phyloP scores from a whole-genome alignment of 441 rosid genomes.

The Oxalis stricta region DNA sequence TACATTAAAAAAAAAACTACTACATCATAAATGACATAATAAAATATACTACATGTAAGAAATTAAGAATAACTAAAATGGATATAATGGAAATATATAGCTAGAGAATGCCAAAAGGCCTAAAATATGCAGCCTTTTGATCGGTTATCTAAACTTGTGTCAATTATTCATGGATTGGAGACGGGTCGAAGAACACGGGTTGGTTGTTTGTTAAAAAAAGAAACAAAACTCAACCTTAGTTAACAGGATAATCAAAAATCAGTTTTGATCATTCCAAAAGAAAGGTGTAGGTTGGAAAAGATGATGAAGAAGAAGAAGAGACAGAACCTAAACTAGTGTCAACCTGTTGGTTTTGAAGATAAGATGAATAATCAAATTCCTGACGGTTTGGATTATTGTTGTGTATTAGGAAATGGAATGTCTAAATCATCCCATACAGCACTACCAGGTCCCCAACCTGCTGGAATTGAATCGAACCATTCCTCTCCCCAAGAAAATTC shows the following conservation, averaged over 20 bases:
- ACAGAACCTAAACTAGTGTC: slow-evolving; percentile 16
- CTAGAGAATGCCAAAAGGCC: slow-evolving; percentile 21
- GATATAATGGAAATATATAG: too few species aligned
- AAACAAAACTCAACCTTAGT: slow-evolving; percentile 1
- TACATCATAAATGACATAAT: slow-evolving; percentile 5
- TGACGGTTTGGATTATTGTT: slow-evolving; percentile 24
- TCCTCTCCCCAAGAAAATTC: too few species aligned
- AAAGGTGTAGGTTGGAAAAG: slow-evolving; percentile 46
- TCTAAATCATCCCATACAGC: slow-evolving; percentile 93
- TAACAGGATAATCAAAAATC: slow-evolving; percentile 5
- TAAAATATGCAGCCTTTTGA: slow-evolving; percentile 43
- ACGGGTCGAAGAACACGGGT: too few species aligned
- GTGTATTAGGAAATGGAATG: slow-evolving; percentile 31
- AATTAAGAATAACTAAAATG: too few species aligned
- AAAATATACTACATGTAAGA: too few species aligned
- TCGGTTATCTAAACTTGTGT: too few species aligned
- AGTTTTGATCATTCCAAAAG: slow-evolving; percentile 48
- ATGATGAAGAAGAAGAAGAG: slow-evolving; percentile 28
- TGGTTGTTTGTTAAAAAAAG: not conserved
- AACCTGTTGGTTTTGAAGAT: slow-evolving; percentile 20
- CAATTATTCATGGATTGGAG: too few species aligned
- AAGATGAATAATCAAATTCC: slow-evolving; percentile 17
- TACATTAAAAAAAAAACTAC: slow-evolving; percentile 9
- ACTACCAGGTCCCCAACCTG: slow-evolving; percentile 89
- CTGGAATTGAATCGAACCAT: slow-evolving; percentile 74